Conservation (phyloP, 1,139 yeast species). For the Diutina scorzettiae region DNA sequence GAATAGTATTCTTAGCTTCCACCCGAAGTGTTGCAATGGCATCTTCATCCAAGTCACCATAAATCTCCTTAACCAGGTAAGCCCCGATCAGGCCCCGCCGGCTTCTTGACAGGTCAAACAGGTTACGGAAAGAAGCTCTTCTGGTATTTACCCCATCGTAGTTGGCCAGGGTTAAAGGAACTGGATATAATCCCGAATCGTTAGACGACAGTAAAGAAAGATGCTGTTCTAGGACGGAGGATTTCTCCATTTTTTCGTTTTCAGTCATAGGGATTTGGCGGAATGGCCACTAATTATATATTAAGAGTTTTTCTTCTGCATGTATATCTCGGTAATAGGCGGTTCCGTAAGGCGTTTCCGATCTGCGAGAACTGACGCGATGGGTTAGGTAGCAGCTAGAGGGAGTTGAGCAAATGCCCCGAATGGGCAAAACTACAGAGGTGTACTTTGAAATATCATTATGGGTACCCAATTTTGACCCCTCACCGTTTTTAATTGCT, state of each 20-base stretch:
- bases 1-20: not conserved
- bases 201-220: not conserved
- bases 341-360: no score
- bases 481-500: no score
- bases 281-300: no score
- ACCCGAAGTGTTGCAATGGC: not conserved
- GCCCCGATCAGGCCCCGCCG: constrained; percentile 3
- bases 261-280: not conserved
- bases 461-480: no score
- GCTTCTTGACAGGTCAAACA: not conserved
- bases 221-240: not conserved
- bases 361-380: no score
- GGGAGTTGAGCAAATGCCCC: no score
- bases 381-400: no score
- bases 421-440: no score
- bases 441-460: no score
- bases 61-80: constrained; percentile 13
- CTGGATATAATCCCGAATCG: not conserved
- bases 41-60: constrained; percentile 1
- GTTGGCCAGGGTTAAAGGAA: constrained; percentile 4
- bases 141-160: not conserved
- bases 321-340: no score
- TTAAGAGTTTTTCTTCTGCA: no score
- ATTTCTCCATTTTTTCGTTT: not conserved
- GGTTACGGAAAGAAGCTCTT: not conserved